Base-by-base conservation (phyloP, 2,329 filamentous ascomycete species). In the Scopulariopsis brevicaulis region DNA sequence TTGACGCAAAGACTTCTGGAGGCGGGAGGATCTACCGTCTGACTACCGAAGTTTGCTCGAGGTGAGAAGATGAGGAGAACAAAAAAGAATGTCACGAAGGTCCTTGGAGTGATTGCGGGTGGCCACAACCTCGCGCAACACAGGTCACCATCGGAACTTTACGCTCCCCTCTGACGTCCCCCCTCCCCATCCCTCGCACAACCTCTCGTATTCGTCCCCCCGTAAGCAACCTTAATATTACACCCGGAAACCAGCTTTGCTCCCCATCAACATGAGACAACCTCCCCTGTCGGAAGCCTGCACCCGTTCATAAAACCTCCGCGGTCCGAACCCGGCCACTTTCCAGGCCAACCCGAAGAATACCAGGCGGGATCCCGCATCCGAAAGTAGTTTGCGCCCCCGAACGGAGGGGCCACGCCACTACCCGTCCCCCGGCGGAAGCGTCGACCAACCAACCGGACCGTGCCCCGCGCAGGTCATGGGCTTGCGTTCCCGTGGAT, bases 21-120 rank as follows among this genome's bases (percentile, higher is more conserved):
- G 54, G 54, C 15, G 54, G 28, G 20, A 55, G 37, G 40, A 43
- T 55, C 14, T 55, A 55, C 14, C 46, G 35, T 28, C 15, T 55
- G 22, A 46, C 54, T 14, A 37, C 54, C 3, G 37, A 46, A 24
- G 54, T 55, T 35, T 55, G 35, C n/a, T 28, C 46, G 22, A 55
- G 54, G 34, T 46, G 54, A 35, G 54, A 55, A 46, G 54, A 55
- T 25, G 54, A 55, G 35, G 40, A 40, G 22, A 54, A 54, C 35
- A 55, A 55, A 43, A 32, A 15, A 46, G 35, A 15, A 15, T 8
- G 28, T 22, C 54, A 11, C 28, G 14, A 22, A 43, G 37, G 54
- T 28, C 54, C 54, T 15, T 55, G 54, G 54, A 55, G 54, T 12
- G 54, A 55, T 40, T 55, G 54, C 37, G 22, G 54, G 35, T 55